A percentile compares a stretch with the other conserved stretches of the same genome.
phyloP scores from a whole-genome alignment of 2,329 filamentous ascomycete species.

The Fusarium luffae region DNA sequence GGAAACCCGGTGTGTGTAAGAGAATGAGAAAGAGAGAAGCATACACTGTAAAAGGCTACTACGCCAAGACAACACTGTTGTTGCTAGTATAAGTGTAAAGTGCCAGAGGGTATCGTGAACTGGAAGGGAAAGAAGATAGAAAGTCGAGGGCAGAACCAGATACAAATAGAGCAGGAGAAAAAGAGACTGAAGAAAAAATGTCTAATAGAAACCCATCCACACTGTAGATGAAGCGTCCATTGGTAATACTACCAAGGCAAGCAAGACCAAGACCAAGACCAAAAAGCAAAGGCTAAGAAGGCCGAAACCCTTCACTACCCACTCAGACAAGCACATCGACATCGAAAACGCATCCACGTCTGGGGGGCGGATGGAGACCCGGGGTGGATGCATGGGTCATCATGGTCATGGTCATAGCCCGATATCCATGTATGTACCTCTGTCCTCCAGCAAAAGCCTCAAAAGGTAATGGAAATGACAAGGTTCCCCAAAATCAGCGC shows the following conservation, averaged over 20 bases:
- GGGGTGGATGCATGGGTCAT: conserved; percentile 34
- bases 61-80: conserved; percentile 16
- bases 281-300: conserved; percentile 10
- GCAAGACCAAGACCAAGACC: background rate
- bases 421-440: background rate
- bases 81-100: conserved; percentile 2
- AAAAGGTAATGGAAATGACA: conserved; percentile 1
- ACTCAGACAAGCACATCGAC: conserved; percentile 29
- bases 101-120: conserved; percentile 30
- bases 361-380: conserved; percentile 42
- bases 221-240: conserved; percentile 20
- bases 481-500: conserved; percentile 39
- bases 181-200: conserved; percentile 3
- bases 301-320: conserved; percentile 23
- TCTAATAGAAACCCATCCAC: conserved; percentile 27
- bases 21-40: conserved; percentile 17
- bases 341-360: conserved; percentile 41
- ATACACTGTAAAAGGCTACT: conserved; percentile 18
- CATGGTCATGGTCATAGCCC: background rate
- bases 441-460: background rate
- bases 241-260: conserved; percentile 10
- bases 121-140: background rate
- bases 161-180: conserved; percentile 23
- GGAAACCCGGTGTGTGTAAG: conserved; percentile 27
- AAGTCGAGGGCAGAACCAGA: conserved; percentile 11